phyloP scores from a whole-genome alignment of 441 rosid genomes.

The Gossypium gossypioides region DNA sequence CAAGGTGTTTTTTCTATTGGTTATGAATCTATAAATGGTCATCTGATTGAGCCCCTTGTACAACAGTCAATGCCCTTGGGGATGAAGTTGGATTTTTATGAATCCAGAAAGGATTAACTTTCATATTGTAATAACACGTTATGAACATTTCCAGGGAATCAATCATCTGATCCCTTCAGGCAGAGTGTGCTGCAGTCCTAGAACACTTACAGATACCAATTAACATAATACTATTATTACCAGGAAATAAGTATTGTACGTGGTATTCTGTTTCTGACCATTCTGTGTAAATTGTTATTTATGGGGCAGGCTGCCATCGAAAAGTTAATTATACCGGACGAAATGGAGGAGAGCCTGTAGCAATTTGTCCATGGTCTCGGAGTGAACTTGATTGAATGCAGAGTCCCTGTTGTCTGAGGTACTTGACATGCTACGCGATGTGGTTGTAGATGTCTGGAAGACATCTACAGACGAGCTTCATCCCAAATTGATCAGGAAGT shows the following conservation, averaged over 20 bases:
- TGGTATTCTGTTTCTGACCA: conserved; percentile 2
- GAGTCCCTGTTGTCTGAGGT: neutral
- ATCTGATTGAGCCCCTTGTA: neutral
- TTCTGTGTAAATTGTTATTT: neutral
- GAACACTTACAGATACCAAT: neutral
- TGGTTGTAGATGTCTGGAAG: neutral
- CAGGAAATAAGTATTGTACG: neutral
- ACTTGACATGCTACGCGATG: neutral
- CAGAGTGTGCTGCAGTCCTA: neutral
- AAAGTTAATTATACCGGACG: conserved; percentile 40
- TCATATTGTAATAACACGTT: neutral
- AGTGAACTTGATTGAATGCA: neutral
- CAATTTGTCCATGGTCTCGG: neutral
- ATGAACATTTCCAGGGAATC: neutral
- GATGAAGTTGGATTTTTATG: neutral
- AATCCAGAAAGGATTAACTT: neutral
- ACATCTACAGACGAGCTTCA: neutral
- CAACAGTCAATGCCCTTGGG: neutral
- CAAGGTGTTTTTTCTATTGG: neutral
- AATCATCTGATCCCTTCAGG: neutral
- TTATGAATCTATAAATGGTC: neutral
- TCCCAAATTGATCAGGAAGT: neutral
- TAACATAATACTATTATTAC: neutral
- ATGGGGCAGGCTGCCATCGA: conserved; percentile 43
- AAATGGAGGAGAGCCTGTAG: conserved; percentile 33